These are phyloP conservation scores for Hymenoscyphus albidus DNA, from an alignment of 2,329 filamentous ascomycete genomes.

Conservation along the genomic window DNA sequence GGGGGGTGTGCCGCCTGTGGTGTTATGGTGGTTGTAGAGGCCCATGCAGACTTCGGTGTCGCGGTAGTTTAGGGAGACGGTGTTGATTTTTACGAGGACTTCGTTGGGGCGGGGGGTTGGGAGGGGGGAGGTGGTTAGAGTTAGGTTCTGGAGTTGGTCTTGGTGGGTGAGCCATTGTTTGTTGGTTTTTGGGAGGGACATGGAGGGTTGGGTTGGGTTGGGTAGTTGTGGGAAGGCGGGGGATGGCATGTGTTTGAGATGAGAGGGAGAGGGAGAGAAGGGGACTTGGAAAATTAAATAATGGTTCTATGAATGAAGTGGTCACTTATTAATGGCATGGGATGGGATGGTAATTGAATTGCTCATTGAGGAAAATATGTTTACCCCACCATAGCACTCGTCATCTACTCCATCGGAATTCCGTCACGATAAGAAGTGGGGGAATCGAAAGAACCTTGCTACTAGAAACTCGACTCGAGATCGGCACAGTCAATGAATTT, in stretches of 20 bases:
- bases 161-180: constrained; percentile 54
- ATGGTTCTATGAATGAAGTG: no score
- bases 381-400: constrained; percentile 4
- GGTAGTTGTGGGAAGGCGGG: neutral
- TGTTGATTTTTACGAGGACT: constrained; percentile 32
- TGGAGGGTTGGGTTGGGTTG: constrained; percentile 4
- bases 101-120: constrained; percentile 49
- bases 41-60: constrained; percentile 27
- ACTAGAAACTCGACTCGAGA: neutral
- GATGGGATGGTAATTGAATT: neutral
- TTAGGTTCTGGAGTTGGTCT: constrained; percentile 53
- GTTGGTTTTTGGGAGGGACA: constrained; percentile 26
- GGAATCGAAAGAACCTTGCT: neutral
- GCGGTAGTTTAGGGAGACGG: constrained; percentile 31
- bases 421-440: constrained; percentile 6
- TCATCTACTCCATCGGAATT: neutral
- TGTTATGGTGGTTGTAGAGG: constrained; percentile 62
- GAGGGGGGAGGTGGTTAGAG: constrained; percentile 42
- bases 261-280: neutral
- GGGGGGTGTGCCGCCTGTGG: constrained; percentile 38
- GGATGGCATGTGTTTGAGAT: no score
- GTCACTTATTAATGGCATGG: no score
- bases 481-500: neutral
- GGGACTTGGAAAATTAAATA: neutral
- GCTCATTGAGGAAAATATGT: neutral